Conservation (phyloP, 768 basidiomycete genomes). For the Lactifluus hygrophoroides region DNA sequence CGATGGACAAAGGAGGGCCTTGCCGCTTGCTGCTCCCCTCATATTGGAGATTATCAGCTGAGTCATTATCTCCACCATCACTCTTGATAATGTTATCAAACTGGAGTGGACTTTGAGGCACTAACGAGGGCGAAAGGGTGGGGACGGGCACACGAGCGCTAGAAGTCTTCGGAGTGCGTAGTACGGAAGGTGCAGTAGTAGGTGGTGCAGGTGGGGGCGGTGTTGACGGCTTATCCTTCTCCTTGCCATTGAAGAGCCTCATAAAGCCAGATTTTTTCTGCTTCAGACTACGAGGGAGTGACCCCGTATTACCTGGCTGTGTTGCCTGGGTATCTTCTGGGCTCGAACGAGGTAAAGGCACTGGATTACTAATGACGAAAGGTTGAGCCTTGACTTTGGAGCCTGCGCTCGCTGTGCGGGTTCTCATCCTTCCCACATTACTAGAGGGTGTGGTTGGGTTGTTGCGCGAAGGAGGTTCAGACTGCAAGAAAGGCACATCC, state of each 20-base stretch:
- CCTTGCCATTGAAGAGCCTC: slow-evolving; percentile 60
- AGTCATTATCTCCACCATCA: background rate
- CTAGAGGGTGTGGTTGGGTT: slow-evolving; percentile 5
- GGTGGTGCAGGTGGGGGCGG: slow-evolving; percentile 48
- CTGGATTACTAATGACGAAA: slow-evolving; percentile 12
- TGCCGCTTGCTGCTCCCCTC: background rate
- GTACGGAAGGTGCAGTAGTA: slow-evolving; percentile 7
- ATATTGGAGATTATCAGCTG: background rate
- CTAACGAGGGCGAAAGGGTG: slow-evolving; percentile 11
- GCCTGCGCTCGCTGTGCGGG: slow-evolving; percentile 51
- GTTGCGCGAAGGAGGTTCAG: slow-evolving; percentile 24
- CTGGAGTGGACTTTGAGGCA: slow-evolving; percentile 10
- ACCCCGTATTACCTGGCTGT: background rate
- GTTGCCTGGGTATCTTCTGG: background rate
- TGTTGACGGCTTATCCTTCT: slow-evolving; percentile 34
- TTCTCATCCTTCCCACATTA: slow-evolving; percentile 32
- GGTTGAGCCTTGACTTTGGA: slow-evolving; percentile 36
- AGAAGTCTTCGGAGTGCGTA: slow-evolving; percentile 20
- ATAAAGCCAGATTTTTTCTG: slow-evolving; percentile 80
- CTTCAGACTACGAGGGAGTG: slow-evolving; percentile 43
- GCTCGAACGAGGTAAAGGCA: slow-evolving; percentile 7
- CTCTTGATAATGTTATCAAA: background rate
- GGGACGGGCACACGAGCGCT: slow-evolving; percentile 22
- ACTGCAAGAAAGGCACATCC: slow-evolving; percentile 28
- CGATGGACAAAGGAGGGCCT: slow-evolving; percentile 3